Conservation (phyloP, 305 asterid species). For the Rubia peregrina region DNA sequence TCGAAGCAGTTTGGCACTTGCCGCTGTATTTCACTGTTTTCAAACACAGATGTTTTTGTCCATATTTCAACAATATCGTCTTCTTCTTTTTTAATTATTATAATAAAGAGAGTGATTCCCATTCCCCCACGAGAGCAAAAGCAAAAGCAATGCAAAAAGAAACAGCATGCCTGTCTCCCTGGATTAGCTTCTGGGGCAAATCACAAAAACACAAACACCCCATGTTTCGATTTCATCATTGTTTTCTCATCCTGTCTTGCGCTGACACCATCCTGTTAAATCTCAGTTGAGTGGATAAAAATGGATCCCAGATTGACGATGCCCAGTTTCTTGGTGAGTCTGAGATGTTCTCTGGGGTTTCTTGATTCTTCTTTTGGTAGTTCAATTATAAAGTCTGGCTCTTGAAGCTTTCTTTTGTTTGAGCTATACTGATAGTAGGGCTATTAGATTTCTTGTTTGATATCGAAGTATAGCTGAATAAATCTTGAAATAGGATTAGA, state of each 20-base stretch:
- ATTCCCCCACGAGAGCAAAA: constrained; percentile 11
- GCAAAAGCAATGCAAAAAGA: constrained; percentile 7
- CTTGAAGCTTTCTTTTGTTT: background rate
- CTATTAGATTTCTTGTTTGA: constrained; percentile 2
- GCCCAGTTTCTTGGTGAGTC: constrained; percentile 40
- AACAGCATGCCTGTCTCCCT: constrained; percentile 49
- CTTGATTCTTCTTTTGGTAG: constrained; percentile 9
- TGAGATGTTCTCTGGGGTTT: constrained; percentile 27
- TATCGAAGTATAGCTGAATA: background rate
- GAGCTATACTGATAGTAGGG: background rate
- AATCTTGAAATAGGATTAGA: constrained; percentile 1
- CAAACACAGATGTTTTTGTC: background rate
- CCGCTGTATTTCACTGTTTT: background rate
- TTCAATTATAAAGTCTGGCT: background rate
- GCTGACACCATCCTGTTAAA: constrained; percentile 41
- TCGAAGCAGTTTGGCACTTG: background rate
- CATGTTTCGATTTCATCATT: constrained; percentile 14
- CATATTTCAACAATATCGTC: background rate
- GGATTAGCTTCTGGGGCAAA: constrained; percentile 21
- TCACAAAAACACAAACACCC: constrained; percentile 26
- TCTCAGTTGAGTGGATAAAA: constrained; percentile 40
- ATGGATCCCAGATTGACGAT: constrained; percentile 14
- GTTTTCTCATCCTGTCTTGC: constrained; percentile 21
- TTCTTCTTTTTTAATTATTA: constrained; percentile 3
- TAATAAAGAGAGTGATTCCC: constrained; percentile 7